Conservation (phyloP, 2,329 filamentous ascomycete species). For the Clarireedia homoeocarpa region DNA sequence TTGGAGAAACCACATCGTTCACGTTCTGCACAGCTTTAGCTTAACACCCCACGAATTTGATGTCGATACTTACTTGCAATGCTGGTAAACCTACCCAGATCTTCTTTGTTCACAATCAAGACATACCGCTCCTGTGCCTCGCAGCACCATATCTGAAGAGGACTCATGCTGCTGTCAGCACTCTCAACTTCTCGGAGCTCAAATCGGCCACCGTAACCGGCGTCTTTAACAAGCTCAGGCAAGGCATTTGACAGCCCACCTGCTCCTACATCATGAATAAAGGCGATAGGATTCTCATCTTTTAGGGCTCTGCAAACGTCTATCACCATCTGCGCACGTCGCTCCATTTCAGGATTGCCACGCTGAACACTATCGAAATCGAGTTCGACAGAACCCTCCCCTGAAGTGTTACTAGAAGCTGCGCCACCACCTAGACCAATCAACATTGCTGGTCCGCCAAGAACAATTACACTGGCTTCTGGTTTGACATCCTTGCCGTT, state of each 20-base stretch:
- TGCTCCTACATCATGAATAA: slow-evolving; percentile 96
- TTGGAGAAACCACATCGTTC: slow-evolving; percentile 91
- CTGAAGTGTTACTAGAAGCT: slow-evolving; percentile 81
- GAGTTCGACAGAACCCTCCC: slow-evolving; percentile 81
- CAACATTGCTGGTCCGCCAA: slow-evolving; percentile 94
- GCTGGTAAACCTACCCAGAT: slow-evolving; percentile 66
- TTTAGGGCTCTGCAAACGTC: slow-evolving; percentile 86
- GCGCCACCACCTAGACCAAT: slow-evolving; percentile 94
- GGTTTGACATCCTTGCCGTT: slow-evolving; percentile 68
- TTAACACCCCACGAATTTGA: not conserved
- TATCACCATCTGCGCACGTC: slow-evolving; percentile 95
- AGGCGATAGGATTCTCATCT: slow-evolving; percentile 78
- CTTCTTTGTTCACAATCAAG: slow-evolving; percentile 72
- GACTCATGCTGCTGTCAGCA: slow-evolving; percentile 85
- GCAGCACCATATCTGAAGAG: slow-evolving; percentile 95
- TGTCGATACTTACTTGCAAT: slow-evolving; percentile 44
- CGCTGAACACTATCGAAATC: slow-evolving; percentile 97
- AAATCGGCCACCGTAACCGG: slow-evolving; percentile 82
- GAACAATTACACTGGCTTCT: slow-evolving; percentile 85
- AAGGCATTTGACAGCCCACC: slow-evolving; percentile 78
- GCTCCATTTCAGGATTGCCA: slow-evolving; percentile 93
- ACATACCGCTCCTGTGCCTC: slow-evolving; percentile 97
- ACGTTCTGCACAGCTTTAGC: slow-evolving; percentile 41
- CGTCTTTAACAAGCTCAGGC: slow-evolving; percentile 86
- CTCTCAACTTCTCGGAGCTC: slow-evolving; percentile 92